Evolutionary conservation across 2,329 filamentous ascomycete genomes (phyloP).

Genomic region (Aspergillus sp.): DNA sequence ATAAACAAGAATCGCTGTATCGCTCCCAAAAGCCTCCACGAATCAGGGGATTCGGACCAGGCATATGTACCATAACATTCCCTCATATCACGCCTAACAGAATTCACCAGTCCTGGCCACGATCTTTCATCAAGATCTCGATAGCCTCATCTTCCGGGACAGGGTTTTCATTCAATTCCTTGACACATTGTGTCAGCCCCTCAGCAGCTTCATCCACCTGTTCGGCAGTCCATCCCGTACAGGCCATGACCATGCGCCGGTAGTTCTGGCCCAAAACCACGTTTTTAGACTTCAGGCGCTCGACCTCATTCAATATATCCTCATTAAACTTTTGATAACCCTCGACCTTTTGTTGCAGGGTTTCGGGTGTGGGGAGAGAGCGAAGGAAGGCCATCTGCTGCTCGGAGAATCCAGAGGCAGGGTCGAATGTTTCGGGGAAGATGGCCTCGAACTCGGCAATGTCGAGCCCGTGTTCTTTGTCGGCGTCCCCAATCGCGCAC

Average conservation of each 20-base stretch:
- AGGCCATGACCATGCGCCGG: constrained; percentile 81
- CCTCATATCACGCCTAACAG: background rate
- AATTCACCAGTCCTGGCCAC: constrained; percentile 47
- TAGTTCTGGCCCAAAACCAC: constrained; percentile 86
- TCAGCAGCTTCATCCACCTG: constrained; percentile 81
- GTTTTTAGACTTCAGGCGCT: constrained; percentile 73
- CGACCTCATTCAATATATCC: constrained; percentile 67
- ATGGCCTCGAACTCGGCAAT: constrained; percentile 37
- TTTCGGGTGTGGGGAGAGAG: constrained; percentile 59
- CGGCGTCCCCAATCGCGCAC: constrained; percentile 51
- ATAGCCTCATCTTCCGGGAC: constrained; percentile 48
- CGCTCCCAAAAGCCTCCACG: constrained; percentile 7
- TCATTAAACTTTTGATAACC: constrained; percentile 72
- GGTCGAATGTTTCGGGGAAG: constrained; percentile 42
- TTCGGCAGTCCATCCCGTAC: constrained; percentile 75
- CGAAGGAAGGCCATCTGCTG: constrained; percentile 48
- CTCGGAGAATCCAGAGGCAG: constrained; percentile 45
- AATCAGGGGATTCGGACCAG: constrained; percentile 8
- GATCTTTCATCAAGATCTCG: constrained; percentile 48
- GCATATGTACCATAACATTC: constrained; percentile 14
- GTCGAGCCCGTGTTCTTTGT: constrained; percentile 44
- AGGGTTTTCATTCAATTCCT: constrained; percentile 67
- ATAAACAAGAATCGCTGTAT: constrained; percentile 14
- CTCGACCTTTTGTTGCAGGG: constrained; percentile 68
- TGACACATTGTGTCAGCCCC: constrained; percentile 79